Conservation (phyloP, 129 eudicot species). For the Chrysanthemum lavandulifolium region DNA sequence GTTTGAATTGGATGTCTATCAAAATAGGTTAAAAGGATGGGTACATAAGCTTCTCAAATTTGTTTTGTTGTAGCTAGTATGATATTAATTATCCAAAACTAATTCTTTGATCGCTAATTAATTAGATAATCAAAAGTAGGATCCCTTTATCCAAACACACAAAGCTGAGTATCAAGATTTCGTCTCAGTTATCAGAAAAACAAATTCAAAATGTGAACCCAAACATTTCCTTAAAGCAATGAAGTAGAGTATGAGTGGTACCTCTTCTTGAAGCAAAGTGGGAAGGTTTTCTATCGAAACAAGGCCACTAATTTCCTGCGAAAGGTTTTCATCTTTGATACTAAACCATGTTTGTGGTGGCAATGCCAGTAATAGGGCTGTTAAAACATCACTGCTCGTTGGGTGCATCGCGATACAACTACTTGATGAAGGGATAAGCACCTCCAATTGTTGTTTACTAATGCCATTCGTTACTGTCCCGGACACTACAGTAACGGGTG, state of each 20-base stretch:
- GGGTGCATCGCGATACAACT: background rate
- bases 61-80: too few species aligned
- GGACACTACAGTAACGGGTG: constrained; percentile 55
- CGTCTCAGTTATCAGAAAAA: too few species aligned
- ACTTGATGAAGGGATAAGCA: constrained; percentile 50
- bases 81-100: too few species aligned
- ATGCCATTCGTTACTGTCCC: constrained; percentile 54
- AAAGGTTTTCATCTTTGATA: background rate
- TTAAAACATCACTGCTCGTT: background rate
- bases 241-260: background rate
- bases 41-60: too few species aligned
- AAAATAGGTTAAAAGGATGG: too few species aligned
- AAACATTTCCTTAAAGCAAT: too few species aligned
- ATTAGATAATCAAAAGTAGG: too few species aligned
- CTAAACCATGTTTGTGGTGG: background rate
- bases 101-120: too few species aligned
- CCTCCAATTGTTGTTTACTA: constrained; percentile 50
- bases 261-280: background rate
- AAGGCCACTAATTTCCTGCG: background rate
- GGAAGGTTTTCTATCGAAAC: background rate
- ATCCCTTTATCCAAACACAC: too few species aligned
- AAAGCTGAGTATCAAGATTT: too few species aligned
- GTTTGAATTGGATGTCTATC: too few species aligned
- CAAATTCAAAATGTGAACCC: too few species aligned
- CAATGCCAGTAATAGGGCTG: background rate